Percentiles rank a stretch among this genome's conserved stretches.
phyloP scores from a whole-genome alignment of 2,329 filamentous ascomycete genomes.

The Diaporthe caulivora region DNA sequence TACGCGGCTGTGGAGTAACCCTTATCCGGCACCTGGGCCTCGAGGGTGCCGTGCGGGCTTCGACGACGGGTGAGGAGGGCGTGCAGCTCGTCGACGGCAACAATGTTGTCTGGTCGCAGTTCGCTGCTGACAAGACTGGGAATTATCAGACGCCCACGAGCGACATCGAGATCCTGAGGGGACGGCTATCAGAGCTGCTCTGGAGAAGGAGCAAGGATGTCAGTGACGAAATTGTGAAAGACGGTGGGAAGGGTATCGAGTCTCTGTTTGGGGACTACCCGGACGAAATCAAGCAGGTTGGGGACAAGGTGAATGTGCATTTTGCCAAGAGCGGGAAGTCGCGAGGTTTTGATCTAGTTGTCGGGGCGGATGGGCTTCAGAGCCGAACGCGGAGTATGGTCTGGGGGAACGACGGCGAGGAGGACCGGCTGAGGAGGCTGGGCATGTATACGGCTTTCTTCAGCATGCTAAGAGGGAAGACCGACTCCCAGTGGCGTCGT shows the following conservation, averaged over 20 bases:
- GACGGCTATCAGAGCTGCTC: conserved; percentile 50
- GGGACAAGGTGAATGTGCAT: conserved; percentile 47
- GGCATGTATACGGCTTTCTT: conserved; percentile 55
- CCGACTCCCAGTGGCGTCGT: conserved; percentile 48
- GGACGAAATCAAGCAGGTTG: conserved; percentile 35
- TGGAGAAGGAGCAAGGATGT: conserved; percentile 35
- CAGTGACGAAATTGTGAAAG: conserved; percentile 32
- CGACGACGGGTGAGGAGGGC: conserved; percentile 54
- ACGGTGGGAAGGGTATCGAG: conserved; percentile 44
- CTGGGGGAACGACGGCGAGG: conserved; percentile 46
- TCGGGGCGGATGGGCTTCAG: conserved; percentile 67
- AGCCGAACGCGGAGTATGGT: conserved; percentile 60
- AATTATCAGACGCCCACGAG: conserved; percentile 49
- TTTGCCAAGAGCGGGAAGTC: conserved; percentile 58
- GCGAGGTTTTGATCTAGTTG: conserved; percentile 62
- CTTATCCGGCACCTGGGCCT: conserved; percentile 56
- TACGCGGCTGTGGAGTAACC: conserved; percentile 55
- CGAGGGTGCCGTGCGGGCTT: conserved; percentile 49
- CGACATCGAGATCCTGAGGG: conserved; percentile 54
- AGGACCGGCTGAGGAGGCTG: conserved; percentile 46
- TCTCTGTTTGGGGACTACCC: conserved; percentile 47
- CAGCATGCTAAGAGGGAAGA: conserved; percentile 49
- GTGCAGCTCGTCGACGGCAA: conserved; percentile 52
- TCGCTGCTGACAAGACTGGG: conserved; percentile 47
- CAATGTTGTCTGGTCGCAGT: conserved; percentile 43